These are phyloP conservation scores for Aspergillus funiculosus DNA, from an alignment of 495 filamentous ascomycete genomes.

Conservation along the genomic window DNA sequence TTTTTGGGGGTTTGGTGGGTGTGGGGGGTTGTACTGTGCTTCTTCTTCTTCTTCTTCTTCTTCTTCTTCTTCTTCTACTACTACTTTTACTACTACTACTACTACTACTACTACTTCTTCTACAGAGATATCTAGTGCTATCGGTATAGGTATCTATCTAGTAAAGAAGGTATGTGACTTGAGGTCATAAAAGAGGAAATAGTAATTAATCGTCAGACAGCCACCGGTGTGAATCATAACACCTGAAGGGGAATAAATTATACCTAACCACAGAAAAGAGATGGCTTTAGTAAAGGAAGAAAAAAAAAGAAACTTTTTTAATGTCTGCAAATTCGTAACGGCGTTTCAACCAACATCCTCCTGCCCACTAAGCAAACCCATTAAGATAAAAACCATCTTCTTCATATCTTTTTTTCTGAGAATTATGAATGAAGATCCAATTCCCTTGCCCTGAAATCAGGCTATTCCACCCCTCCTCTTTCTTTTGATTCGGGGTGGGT, in stretches of 20 bases:
- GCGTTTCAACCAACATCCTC: slow-evolving; percentile 15
- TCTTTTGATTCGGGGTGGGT: slow-evolving; percentile 3
- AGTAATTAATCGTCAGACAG: slow-evolving; percentile 9
- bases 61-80: no score
- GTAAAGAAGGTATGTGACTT: no score
- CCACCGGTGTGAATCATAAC: slow-evolving; percentile 14
- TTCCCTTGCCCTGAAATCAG: not conserved
- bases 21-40: no score
- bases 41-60: no score
- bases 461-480: not conserved
- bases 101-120: no score
- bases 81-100: no score
- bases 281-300: not conserved
- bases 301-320: slow-evolving; percentile 14
- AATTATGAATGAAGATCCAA: not conserved
- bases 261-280: not conserved
- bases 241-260: slow-evolving; percentile 14
- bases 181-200: no score
- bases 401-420: not conserved
- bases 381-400: slow-evolving; percentile 12
- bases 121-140: no score
- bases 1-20: no score
- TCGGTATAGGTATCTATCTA: no score
- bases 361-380: not conserved
- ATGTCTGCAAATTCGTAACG: slow-evolving; percentile 18